Evolutionary conservation across 1,284 basidiomycete species (phyloP).

Genomic region (Leccinum subspadiceum): DNA sequence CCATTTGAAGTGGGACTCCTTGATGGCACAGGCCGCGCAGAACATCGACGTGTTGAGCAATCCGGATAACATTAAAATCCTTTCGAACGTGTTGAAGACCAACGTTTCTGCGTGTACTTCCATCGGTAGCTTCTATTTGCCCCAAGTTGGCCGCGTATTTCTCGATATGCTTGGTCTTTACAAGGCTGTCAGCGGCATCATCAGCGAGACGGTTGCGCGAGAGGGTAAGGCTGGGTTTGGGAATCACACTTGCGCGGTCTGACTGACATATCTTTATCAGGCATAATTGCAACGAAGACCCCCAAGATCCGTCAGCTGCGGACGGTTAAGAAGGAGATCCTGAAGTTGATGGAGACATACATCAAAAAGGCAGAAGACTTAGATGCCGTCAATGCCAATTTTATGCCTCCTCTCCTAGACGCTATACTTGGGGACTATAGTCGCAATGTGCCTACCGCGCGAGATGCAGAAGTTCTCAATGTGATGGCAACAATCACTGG

Average conservation of each 20-base stretch:
- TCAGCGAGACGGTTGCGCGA: constrained; percentile 88
- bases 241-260: background rate
- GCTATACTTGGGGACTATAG: constrained; percentile 97
- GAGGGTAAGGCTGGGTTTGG: constrained; percentile 57
- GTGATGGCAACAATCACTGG: constrained; percentile 97
- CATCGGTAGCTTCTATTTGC: constrained; percentile 95
- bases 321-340: constrained; percentile 98
- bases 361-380: constrained; percentile 96
- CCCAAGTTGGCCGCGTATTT: constrained; percentile 95
- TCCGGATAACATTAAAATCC: constrained; percentile 94
- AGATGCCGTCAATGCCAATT: constrained; percentile 86
- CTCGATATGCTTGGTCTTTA: constrained; percentile 98
- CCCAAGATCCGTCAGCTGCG: constrained; percentile 93
- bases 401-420: constrained; percentile 95
- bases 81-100: constrained; percentile 97
- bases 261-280: constrained; percentile 38
- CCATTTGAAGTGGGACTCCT: constrained; percentile 81
- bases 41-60: constrained; percentile 92
- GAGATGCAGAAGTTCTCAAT: constrained; percentile 97
- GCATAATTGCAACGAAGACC: constrained; percentile 93
- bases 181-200: constrained; percentile 97
- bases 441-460: constrained; percentile 88
- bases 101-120: constrained; percentile 98
- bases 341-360: constrained; percentile 97
- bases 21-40: constrained; percentile 95